Conservation (phyloP, 805 yeast genomes). For the Torulaspora delbrueckii region DNA sequence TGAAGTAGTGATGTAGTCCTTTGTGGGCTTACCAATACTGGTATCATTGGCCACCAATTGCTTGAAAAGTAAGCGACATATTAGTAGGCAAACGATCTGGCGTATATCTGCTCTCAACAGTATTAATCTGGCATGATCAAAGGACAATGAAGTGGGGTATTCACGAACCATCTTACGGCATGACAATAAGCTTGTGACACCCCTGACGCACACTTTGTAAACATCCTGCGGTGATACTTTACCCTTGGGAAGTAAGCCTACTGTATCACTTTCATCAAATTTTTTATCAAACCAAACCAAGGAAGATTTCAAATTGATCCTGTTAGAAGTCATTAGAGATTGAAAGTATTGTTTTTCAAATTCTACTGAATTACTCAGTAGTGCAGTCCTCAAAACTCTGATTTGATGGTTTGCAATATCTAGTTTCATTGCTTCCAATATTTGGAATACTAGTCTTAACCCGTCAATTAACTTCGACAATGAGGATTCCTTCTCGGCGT, state of each 20-base stretch:
- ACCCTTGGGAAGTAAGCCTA: slow-evolving; percentile 10
- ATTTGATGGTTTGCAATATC: slow-evolving; percentile 96
- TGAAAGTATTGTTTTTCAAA: slow-evolving; percentile 81
- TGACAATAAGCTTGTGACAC: slow-evolving; percentile 60
- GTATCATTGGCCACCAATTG: slow-evolving; percentile 48
- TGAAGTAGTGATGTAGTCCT: slow-evolving; percentile 34
- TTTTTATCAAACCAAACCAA: slow-evolving; percentile 56
- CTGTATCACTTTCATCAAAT: slow-evolving; percentile 27
- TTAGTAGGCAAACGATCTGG: slow-evolving; percentile 73
- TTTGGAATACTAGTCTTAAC: slow-evolving; percentile 67
- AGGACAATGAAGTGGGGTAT: slow-evolving; percentile 77
- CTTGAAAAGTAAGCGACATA: slow-evolving; percentile 67
- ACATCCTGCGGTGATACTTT: slow-evolving; percentile 19
- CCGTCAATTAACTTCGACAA: slow-evolving; percentile 62
- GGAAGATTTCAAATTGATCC: slow-evolving; percentile 55
- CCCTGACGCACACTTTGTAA: slow-evolving; percentile 42
- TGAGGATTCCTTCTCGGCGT: slow-evolving; percentile 42
- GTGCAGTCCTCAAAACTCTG: slow-evolving; percentile 73
- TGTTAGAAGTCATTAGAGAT: slow-evolving; percentile 42
- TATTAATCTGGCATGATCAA: slow-evolving; percentile 77
- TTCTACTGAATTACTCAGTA: slow-evolving; percentile 81
- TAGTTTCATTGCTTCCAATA: slow-evolving; percentile 88
- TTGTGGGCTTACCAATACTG: slow-evolving; percentile 31
- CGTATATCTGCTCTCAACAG: slow-evolving; percentile 79
- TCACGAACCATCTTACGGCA: slow-evolving; percentile 78